Percentiles rank a stretch among this genome's conserved stretches.
phyloP scores from a whole-genome alignment of 257 asterid species.

The Galeopsis tetrahit region DNA sequence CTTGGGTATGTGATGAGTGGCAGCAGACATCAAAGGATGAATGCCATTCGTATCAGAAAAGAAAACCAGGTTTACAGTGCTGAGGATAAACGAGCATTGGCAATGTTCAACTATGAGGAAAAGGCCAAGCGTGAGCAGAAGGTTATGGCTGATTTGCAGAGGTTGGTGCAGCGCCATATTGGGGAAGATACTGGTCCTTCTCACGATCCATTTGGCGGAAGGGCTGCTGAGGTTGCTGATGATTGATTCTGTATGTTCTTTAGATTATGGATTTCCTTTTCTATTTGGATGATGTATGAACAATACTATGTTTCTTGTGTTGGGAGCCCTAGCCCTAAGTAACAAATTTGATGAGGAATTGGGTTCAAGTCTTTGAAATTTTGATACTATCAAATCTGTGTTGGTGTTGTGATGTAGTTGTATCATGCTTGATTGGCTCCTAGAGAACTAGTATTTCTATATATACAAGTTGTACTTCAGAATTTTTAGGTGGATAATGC shows the following conservation, averaged over 20 bases:
- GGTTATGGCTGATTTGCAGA: slow-evolving; percentile 98
- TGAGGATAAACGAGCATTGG: slow-evolving; percentile 94
- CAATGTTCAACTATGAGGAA: slow-evolving; percentile 98
- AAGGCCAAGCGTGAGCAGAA: slow-evolving; percentile 96
- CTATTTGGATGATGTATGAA: slow-evolving; percentile 29
- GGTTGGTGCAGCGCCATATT: slow-evolving; percentile 94
- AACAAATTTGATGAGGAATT: slow-evolving; percentile 17
- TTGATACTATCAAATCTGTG: not conserved
- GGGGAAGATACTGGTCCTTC: slow-evolving; percentile 88
- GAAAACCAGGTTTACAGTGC: slow-evolving; percentile 99
- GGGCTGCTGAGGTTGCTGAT: slow-evolving; percentile 62
- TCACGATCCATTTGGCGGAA: slow-evolving; percentile 85
- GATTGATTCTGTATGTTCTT: slow-evolving; percentile 45
- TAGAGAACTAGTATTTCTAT: slow-evolving; percentile 19
- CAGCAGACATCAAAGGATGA: slow-evolving; percentile 99
- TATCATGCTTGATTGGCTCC: slow-evolving; percentile 3
- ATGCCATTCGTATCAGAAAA: slow-evolving; percentile 97
- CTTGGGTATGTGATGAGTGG: slow-evolving; percentile 99
- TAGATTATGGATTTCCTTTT: slow-evolving; percentile 9
- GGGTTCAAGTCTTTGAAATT: slow-evolving; percentile 2
- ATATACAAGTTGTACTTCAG: slow-evolving; percentile 4
- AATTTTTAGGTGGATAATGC: not conserved
- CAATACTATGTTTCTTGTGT: slow-evolving; percentile 26
- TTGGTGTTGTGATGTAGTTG: slow-evolving; percentile 1
- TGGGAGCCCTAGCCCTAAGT: not conserved